Base-by-base conservation (phyloP, 495 filamentous ascomycete species). In the Talaromyces proteolyticus region DNA sequence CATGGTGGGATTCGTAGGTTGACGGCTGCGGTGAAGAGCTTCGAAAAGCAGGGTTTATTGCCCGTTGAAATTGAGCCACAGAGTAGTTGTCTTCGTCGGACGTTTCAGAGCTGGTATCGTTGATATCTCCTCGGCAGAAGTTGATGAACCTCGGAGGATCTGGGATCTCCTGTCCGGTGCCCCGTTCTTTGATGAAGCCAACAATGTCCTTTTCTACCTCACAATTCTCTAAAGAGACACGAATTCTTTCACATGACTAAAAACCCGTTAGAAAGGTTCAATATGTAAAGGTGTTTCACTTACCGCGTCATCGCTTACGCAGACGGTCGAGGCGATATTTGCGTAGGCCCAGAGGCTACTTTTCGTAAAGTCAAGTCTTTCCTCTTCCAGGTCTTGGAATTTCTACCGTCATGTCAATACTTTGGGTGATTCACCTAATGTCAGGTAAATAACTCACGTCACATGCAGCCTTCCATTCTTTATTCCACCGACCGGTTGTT, bases 341-440 rank as follows among this genome's bases (percentile, higher is more conserved):
- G 94, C 94, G 60, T 96, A 97, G 17, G 80, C 89, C 94, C 94
- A 99, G 11, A 97, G 75, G 61, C 94, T 97, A 70, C 86, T 91
- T 74, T 97, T 99, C 50, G 88, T 88, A 61, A 94, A 97, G 62
- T 99, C 94, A 23, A 99, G 77, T 38, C 94, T 77, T 69, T 99
- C 94, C 64, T 97, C 94, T 68, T 99, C 94, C 8, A 99, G 81
- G 59, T 99, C 94, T 80, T 99, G 94, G 67, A 99, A 99, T 79
- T 96, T 97, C 81, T 86, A 55, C 7, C 19, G 10, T 41, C n/a
- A 25, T 24, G 11, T 26, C 18, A 21, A 4, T 14, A 25, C 12
- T 7, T 42, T 25, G 10, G 2, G 6, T 6, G 41, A 37, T 49
- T 57, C 36, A 62, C 52, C 2, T 7, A 41, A 44, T 52, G 11